phyloP scores from a whole-genome alignment of 176 grass and related monocot species.

The Oryza meridionalis region DNA sequence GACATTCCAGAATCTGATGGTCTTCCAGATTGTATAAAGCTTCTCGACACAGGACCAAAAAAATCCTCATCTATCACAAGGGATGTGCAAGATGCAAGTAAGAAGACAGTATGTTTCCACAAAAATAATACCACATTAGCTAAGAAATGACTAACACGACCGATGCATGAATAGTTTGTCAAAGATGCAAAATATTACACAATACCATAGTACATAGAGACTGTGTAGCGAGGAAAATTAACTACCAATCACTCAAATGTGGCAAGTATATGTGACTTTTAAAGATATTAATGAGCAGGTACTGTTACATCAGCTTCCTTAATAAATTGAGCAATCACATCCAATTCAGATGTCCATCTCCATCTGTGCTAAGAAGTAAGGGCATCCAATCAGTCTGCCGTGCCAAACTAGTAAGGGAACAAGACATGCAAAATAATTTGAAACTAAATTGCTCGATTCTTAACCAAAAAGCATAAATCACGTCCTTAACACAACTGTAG shows the following conservation, averaged over 20 bases:
- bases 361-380: conserved; percentile 14
- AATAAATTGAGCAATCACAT: not conserved
- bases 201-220: not conserved
- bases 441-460: not conserved
- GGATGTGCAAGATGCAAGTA: conserved; percentile 7
- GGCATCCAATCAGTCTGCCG: not conserved
- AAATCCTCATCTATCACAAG: conserved; percentile 79
- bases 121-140: conserved; percentile 5
- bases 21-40: conserved; percentile 74
- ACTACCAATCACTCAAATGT: conserved; percentile 5
- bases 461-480: not conserved
- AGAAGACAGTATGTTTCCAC: conserved; percentile 23
- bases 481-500: not conserved
- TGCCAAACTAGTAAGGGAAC: not conserved
- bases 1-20: conserved; percentile 82
- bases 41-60: conserved; percentile 85
- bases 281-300: conserved; percentile 12
- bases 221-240: not conserved
- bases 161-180: conserved; percentile 15
- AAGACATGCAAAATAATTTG: conserved; percentile 8
- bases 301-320: conserved; percentile 8
- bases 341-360: conserved; percentile 6
- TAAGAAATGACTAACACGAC: conserved; percentile 27
- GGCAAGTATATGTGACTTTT: conserved; percentile 3
- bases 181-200: conserved; percentile 13